phyloP scores from a whole-genome alignment of 345 rosid genomes.

The Acer negundo region DNA sequence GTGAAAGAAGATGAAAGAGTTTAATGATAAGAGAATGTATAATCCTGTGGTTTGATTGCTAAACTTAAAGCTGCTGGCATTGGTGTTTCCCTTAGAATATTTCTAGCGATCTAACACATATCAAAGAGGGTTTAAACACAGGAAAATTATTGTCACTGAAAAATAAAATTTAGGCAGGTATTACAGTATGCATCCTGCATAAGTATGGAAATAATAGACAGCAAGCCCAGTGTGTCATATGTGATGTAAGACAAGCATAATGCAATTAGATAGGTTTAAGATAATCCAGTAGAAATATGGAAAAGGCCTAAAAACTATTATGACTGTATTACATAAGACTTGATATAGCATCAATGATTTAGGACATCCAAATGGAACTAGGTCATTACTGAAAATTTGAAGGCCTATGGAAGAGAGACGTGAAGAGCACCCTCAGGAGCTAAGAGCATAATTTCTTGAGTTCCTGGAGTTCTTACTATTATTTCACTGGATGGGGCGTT shows the following conservation, averaged over 20 bases:
- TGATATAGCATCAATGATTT: not conserved
- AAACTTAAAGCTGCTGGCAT: not conserved
- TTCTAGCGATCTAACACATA: not conserved
- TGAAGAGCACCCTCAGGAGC: not conserved
- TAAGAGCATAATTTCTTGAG: conserved; percentile 4
- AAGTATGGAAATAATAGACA: conserved; percentile 7
- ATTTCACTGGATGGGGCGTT: not conserved
- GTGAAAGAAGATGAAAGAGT: not conserved
- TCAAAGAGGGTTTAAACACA: not conserved
- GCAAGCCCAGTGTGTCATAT: not conserved
- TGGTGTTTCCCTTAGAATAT: not conserved
- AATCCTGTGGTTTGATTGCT: not conserved
- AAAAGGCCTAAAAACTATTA: not conserved
- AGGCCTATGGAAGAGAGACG: not conserved
- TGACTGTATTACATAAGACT: not conserved
- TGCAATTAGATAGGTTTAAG: not conserved
- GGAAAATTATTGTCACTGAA: not conserved
- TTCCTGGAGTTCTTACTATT: not conserved
- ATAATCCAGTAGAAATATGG: not conserved
- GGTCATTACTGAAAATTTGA: not conserved
- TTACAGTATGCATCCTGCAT: not conserved
- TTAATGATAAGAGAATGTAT: not conserved
- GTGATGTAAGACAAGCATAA: not conserved
- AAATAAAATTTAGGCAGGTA: no score
- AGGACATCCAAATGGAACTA: not conserved